Evolutionary conservation across 139 green algal species (phyloP), one percentile per base, ranked within the genome.

Genomic region (Chlorella vulgaris): DNA sequence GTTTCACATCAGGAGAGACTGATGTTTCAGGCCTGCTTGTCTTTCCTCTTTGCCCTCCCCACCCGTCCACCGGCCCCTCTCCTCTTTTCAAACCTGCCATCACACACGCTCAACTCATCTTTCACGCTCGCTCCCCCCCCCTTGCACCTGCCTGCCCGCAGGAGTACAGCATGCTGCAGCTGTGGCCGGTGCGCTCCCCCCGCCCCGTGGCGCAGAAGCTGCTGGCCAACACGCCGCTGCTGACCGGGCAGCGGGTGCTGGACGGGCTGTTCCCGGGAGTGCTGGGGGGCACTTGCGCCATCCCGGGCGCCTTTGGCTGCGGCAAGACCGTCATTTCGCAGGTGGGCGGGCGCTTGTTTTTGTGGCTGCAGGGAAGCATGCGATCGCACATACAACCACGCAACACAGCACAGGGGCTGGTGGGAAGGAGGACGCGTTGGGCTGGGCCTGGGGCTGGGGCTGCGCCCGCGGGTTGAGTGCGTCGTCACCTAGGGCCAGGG

Each of bases 291-390:
- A 99, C 97, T 24, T 99, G 97, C 86, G 92, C 95, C 83, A 99
- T 99, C 73, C 97, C 97, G 18, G 97, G 97, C 55, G 97, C 96
- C 10, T 99, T 99, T 80, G 97, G 97, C 21, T 99, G 97, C 86
- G 97, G 97, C 78, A 99, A 99, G 90, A 99, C 97, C 26, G 97
- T 99, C 69, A 99, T 99, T 82, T 96, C 88, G 28, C 96, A 99
- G 87, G 75, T 83, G 80, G 13, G 50, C 6, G 38, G n/a, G 28
- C 2, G 69, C 15, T 31, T 28, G 53, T 33, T 24, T 7, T 26
- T 35, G 29, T 69, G 62, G 62, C 42, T n/a, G 40, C 40, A 40
- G 65, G 36, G 36, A 35, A 6, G 33, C 1, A 28, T 5, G 65
- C 35, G n/a, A 13, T n/a, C n/a, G n/a, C n/a, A n/a, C n/a, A n/a